A percentile compares a stretch with the other conserved stretches of the same genome.
Evolutionary conservation across 2,329 filamentous ascomycete genomes (phyloP).

Genomic region (Ilyonectria mors-panacis): DNA sequence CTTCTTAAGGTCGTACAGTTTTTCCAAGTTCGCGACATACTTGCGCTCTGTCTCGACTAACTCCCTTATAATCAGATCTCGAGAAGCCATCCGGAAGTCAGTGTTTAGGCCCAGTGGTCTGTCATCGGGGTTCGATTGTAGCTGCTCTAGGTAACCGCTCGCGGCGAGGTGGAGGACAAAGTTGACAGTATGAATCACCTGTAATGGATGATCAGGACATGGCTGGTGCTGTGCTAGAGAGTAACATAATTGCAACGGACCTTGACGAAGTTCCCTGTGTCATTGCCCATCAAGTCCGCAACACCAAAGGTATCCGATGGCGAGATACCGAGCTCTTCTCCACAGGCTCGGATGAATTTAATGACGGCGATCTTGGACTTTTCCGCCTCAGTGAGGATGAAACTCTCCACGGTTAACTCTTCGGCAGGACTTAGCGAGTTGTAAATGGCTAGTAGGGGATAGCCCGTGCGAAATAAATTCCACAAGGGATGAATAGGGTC

Average conservation of each 20-base stretch:
- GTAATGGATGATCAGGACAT: not conserved
- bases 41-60: slow-evolving; percentile 96
- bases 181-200: slow-evolving; percentile 91
- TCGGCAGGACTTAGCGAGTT: slow-evolving; percentile 83
- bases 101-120: slow-evolving; percentile 60
- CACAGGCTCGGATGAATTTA: slow-evolving; percentile 91
- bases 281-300: slow-evolving; percentile 90
- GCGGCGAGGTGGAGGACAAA: slow-evolving; percentile 90
- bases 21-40: slow-evolving; percentile 97
- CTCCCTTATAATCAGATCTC: slow-evolving; percentile 92
- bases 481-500: slow-evolving; percentile 91
- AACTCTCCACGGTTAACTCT: slow-evolving; percentile 77
- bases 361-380: slow-evolving; percentile 90
- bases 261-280: slow-evolving; percentile 98
- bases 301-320: slow-evolving; percentile 91
- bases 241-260: slow-evolving; percentile 61
- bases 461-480: slow-evolving; percentile 86
- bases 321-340: slow-evolving; percentile 84
- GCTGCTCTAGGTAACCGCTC: slow-evolving; percentile 78
- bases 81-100: slow-evolving; percentile 78
- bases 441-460: slow-evolving; percentile 89
- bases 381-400: slow-evolving; percentile 76
- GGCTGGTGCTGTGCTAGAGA: not conserved
- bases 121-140: slow-evolving; percentile 71
- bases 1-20: slow-evolving; percentile 92